Percentiles rank a stretch among this genome's conserved stretches.
Evolutionary conservation across 2,329 filamentous ascomycete species (phyloP).

Genomic region (Diaporthe aspalathi): DNA sequence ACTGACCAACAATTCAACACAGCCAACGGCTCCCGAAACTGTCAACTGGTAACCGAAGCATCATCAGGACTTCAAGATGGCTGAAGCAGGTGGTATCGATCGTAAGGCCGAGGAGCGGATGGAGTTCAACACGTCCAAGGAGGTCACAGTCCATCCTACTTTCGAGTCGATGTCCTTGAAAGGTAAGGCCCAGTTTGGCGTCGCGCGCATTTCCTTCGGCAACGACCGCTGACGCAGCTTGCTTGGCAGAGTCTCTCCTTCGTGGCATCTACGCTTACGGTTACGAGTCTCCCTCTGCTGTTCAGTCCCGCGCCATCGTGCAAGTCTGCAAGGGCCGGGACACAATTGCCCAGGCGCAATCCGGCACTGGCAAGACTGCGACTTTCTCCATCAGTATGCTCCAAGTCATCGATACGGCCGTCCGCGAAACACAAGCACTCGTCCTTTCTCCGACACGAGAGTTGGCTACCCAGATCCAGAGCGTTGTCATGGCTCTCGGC

Average conservation of each 20-base stretch:
- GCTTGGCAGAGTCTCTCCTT: constrained; percentile 79
- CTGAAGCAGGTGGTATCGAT: constrained; percentile 83
- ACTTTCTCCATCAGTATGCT: constrained; percentile 99
- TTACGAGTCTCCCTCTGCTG: constrained; percentile 97
- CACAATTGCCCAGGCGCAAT: constrained; percentile 98
- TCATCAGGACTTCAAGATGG: constrained; percentile 71
- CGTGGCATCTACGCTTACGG: constrained; percentile 98
- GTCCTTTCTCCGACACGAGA: constrained; percentile 98
- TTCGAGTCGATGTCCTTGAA: constrained; percentile 98
- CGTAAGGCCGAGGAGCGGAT: constrained; percentile 95
- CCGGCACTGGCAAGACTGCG: constrained; percentile 99
- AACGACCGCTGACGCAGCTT: constrained; percentile 31
- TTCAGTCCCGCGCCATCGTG: constrained; percentile 97
- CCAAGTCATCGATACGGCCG: constrained; percentile 94
- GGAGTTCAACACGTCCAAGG: constrained; percentile 98
- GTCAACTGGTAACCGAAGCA: neutral
- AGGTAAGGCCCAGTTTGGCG: constrained; percentile 55
- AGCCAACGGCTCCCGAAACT: constrained; percentile 5
- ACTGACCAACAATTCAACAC: neutral
- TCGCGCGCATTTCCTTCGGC: neutral
- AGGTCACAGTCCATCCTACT: constrained; percentile 93
- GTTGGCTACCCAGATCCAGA: constrained; percentile 99
- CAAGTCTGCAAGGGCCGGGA: constrained; percentile 99
- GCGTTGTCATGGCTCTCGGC: constrained; percentile 97
- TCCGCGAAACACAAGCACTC: constrained; percentile 98